These are phyloP conservation scores for Acacia melanoxylon DNA, from an alignment of 306 rosid genomes.

Conservation along the genomic window DNA sequence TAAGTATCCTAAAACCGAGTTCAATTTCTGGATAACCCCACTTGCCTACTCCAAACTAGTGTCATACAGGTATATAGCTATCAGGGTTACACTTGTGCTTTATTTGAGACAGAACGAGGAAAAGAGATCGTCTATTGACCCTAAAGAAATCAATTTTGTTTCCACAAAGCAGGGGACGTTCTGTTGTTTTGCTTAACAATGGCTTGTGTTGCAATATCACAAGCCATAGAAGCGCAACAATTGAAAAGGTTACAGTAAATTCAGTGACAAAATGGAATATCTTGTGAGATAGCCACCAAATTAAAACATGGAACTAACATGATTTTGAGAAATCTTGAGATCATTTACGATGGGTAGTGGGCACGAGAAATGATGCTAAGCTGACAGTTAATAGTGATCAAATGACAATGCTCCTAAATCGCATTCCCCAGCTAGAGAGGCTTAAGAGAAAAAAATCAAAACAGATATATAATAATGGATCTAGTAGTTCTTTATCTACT, in stretches of 20 bases:
- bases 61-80: neutral
- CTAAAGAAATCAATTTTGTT: neutral
- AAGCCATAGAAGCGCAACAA: neutral
- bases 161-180: neutral
- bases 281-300: neutral
- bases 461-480: neutral
- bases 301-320: neutral
- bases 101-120: neutral
- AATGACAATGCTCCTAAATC: neutral
- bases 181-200: neutral
- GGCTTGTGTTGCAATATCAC: neutral
- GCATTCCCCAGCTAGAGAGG: neutral
- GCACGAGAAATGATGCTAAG: neutral
- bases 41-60: neutral
- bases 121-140: neutral
- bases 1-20: neutral
- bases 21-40: neutral
- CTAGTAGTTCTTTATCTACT: neutral
- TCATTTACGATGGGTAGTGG: neutral
- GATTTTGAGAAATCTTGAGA: neutral
- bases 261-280: neutral
- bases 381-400: neutral
- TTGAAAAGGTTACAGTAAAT: neutral
- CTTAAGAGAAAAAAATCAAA: neutral
- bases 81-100: neutral